Evolutionary conservation across 352 stramenopile species (phyloP).

Genomic region (Pythium phragmiticola): DNA sequence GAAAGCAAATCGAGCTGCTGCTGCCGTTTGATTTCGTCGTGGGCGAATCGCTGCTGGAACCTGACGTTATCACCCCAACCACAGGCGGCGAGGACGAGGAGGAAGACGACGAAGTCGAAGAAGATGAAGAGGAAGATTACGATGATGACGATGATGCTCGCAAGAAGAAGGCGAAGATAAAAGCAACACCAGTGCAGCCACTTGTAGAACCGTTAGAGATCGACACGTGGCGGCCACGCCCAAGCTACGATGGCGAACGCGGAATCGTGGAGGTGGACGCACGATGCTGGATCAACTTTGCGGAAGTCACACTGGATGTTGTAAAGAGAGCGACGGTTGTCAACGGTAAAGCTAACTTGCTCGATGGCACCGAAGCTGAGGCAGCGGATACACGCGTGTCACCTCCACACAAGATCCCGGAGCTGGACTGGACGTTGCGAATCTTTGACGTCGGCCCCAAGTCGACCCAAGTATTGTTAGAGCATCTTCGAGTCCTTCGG

Average conservation of each 20-base stretch:
- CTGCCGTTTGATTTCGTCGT: slow-evolving; percentile 67
- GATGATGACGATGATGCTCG: slow-evolving; percentile 31
- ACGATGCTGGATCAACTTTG: slow-evolving; percentile 16
- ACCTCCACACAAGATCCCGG: not conserved
- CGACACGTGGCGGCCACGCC: slow-evolving; percentile 15
- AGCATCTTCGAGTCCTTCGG: slow-evolving; percentile 3
- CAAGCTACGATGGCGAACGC: slow-evolving; percentile 19
- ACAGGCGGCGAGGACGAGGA: slow-evolving; percentile 26
- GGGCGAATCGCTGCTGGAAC: slow-evolving; percentile 45
- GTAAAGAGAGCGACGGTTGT: slow-evolving; percentile 9
- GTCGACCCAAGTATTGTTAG: slow-evolving; percentile 40
- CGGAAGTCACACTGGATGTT: slow-evolving; percentile 3
- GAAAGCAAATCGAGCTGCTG: slow-evolving; percentile 50
- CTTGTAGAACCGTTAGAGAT: slow-evolving; percentile 22
- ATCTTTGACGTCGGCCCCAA: slow-evolving; percentile 62
- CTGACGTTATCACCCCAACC: not conserved
- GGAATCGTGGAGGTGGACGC: slow-evolving; percentile 7
- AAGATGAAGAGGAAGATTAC: slow-evolving; percentile 41
- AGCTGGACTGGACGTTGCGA: slow-evolving; percentile 57
- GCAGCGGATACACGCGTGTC: not conserved
- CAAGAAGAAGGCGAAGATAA: slow-evolving; percentile 23
- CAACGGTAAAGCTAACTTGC: slow-evolving; percentile 16
- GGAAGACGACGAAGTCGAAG: slow-evolving; percentile 36
- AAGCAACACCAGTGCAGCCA: not conserved
- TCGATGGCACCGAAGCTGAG: slow-evolving; percentile 11